phyloP scores from a whole-genome alignment of 148 eudicot species.

The Pharnaceum exiguum region DNA sequence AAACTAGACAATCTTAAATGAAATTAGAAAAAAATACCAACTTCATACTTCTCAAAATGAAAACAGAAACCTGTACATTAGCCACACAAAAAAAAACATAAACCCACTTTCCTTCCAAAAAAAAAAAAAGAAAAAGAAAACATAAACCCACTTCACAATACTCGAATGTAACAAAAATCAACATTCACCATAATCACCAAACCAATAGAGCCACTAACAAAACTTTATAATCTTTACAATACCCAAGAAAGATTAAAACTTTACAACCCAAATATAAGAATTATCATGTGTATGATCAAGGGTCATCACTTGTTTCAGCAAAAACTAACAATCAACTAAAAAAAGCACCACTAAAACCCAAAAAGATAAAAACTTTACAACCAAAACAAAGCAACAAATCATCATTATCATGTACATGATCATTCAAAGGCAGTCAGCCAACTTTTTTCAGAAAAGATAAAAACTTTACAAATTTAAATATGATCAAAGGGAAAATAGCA shows the following conservation, averaged over 20 bases:
- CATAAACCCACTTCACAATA: constrained; percentile 3
- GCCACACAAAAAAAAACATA: too few relatives aligned
- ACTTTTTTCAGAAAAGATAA: neutral
- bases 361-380: too few relatives aligned
- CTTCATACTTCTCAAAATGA: too few relatives aligned
- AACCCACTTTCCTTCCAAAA: too few relatives aligned
- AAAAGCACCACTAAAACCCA: too few relatives aligned
- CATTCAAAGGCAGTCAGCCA: neutral
- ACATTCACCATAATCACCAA: neutral
- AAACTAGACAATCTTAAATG: too few relatives aligned
- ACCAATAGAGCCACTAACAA: neutral
- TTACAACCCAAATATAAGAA: neutral
- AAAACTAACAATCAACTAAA: constrained; percentile 40
- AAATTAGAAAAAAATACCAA: too few relatives aligned
- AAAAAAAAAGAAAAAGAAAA: neutral
- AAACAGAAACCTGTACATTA: too few relatives aligned
- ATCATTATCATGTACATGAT: too few relatives aligned
- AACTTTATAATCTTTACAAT: neutral
- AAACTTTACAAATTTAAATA: neutral
- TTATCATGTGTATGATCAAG: neutral
- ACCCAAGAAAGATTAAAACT: neutral
- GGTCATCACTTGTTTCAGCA: constrained; percentile 48
- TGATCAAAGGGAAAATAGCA: neutral
- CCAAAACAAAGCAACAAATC: too few relatives aligned
- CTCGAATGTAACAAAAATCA: neutral